Evolutionary conservation across 106 monocot species (phyloP), one percentile per base, ranked within the genome.

Genomic region (Dendrobium officinale): DNA sequence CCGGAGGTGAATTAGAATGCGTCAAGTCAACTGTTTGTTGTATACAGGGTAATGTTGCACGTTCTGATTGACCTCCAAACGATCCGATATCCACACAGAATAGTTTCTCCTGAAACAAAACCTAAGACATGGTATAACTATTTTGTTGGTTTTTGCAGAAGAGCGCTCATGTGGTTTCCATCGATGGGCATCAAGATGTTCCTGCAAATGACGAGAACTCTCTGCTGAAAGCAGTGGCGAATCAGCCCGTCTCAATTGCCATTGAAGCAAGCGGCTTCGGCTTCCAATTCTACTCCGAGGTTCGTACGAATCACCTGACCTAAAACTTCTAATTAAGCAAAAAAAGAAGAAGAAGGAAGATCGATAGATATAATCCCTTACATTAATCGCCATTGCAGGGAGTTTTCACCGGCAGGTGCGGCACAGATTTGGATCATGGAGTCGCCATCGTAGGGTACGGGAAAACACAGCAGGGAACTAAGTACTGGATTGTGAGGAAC

Each of bases 401-500:
- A 55, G 84, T 90, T 8, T 91, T 89, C 75, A 78, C 64, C 0
- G 85, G 91, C 2, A 75, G 78, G 0, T 89, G 91, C 20, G 93
- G 93, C 19, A 89, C 87, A 9, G 72, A 85, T 0, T 20, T 89
- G 64, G 87, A 93, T 48, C 93, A 93, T 44, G 88, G 82, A 13
- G 85, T 91, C 15, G 77, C 85, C 0, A 40, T 81, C 0, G 88
- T 93, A 2, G 90, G 93, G 0, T 90, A 92, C 20, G 86, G 84
- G 31, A 55, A 56, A 0, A 83, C 81, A 5, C 42, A 66, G 31
- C 77, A 87, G 11, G 89, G 89, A 2, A 89, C 77, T 2, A 84
- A 91, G 26, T 91, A 91, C 45, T 94, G 93, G 91, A 89, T 81
- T 1, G 84, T 91, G 31, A 91, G 83, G 80, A 94, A 94, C 77